Evolutionary conservation across 1,139 yeast species (phyloP), one percentile per base, ranked within the genome.

Genomic region (Pneumocystis sp.): DNA sequence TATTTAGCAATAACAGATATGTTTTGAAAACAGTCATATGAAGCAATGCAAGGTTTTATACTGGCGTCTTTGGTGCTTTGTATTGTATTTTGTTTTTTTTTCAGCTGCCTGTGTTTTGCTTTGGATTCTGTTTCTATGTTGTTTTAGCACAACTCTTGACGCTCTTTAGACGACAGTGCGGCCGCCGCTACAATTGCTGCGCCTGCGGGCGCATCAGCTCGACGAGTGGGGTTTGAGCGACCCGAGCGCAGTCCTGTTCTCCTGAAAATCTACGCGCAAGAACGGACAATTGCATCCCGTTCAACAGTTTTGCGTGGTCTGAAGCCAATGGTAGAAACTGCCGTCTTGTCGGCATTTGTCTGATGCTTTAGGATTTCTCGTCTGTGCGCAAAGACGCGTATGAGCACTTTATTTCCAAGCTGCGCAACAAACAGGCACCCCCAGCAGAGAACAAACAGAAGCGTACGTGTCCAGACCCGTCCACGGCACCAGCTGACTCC

Each of bases 291-390:
- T 61, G 34, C 21, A 89, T 86, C 72, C 85, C 87, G 1, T 81
- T 81, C 65, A 74, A 87, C 69, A 80, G 78, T 37, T 77, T 83
- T 64, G 81, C 87, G 7, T 74, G 81, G 65, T 74, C 77, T 37
- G 80, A 82, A 70, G 97, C 90, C 76, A 79, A 87, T 67, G 83
- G 82, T 60, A 77, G 89, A 40, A 77, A 85, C 64, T 89, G 90
- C 75, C 96, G 89, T 74, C 88, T 89, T 74, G 83, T 87, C 19
- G 85, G 86, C 1, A n/a, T 80, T 91, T 68, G 83, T 93, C 97
- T 97, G 1, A 75, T 83, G 29, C 90, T 66, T 19, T 72, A 69
- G 8, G 71, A 70, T 59, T 71, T 71, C 56, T 63, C 69, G 3
- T 67, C 68, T 34, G 70, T 70, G n/a, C 70, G 72, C 25, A 63